Conservation (phyloP, 2,329 filamentous ascomycete genomes). For the Botryotinia calthae region DNA sequence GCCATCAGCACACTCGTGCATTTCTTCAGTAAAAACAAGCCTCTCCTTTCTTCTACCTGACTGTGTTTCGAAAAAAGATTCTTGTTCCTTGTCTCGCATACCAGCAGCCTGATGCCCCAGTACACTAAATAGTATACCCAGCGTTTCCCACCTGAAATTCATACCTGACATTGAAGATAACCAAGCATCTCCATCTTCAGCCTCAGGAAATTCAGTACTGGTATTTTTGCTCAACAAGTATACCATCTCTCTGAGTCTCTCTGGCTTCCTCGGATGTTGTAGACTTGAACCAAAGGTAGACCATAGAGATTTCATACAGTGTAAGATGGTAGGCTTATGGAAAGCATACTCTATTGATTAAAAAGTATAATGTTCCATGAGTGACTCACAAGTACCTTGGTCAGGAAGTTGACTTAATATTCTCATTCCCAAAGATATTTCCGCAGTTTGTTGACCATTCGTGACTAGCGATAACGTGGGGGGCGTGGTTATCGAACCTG, state of each 20-base stretch:
- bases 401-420: conserved; percentile 1
- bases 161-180: conserved; percentile 31
- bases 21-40: conserved; percentile 32
- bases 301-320: conserved; percentile 28
- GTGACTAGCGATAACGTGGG: not conserved
- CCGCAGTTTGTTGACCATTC: not conserved
- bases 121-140: conserved; percentile 30
- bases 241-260: conserved; percentile 30
- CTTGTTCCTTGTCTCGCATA: conserved; percentile 26
- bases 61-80: conserved; percentile 33
- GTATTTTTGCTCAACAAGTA: conserved; percentile 34
- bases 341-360: conserved; percentile 8
- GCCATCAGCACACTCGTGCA: conserved; percentile 37
- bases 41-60: conserved; percentile 29
- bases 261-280: conserved; percentile 26
- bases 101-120: conserved; percentile 25
- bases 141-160: conserved; percentile 37
- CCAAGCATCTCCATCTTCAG: conserved; percentile 34
- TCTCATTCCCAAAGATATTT: not conserved
- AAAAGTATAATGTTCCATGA: not conserved
- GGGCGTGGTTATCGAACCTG: not conserved
- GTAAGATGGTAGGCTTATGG: conserved; percentile 1
- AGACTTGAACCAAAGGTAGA: conserved; percentile 28
- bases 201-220: conserved; percentile 31
- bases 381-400: conserved; percentile 2